Conservation (phyloP, 2,329 filamentous ascomycete genomes). For the Alternaria novae-zelandiae region DNA sequence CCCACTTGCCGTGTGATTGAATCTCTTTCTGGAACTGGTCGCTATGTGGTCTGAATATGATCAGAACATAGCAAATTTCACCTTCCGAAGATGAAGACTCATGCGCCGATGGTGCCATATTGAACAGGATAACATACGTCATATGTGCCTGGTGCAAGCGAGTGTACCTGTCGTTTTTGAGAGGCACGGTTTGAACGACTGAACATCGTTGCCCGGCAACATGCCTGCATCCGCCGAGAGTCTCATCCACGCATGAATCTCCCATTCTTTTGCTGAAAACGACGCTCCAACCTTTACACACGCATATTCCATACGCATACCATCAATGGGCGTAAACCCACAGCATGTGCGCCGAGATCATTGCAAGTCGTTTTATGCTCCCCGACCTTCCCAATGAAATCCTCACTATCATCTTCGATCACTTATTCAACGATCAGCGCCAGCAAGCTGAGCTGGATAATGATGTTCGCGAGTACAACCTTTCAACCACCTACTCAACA, state of each 20-base stretch:
- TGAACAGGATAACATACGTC: too few relatives aligned
- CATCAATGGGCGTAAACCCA: rapidly evolving
- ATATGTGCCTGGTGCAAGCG: too few relatives aligned
- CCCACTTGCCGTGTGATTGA: background rate
- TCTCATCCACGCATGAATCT: background rate
- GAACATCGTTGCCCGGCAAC: background rate
- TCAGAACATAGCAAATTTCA: background rate
- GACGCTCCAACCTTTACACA: rapidly evolving
- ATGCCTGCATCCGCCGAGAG: background rate
- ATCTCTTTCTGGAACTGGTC: background rate
- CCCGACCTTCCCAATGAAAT: background rate
- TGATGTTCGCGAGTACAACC: background rate
- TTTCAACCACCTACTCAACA: background rate
- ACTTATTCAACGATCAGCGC: background rate
- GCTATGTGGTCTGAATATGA: background rate
- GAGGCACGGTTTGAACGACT: too few relatives aligned
- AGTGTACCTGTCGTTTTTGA: background rate
- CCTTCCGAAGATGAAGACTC: background rate
- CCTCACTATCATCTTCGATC: background rate
- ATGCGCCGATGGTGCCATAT: too few relatives aligned
- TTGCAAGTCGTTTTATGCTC: background rate
- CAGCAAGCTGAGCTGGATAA: background rate
- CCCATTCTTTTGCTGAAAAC: background rate
- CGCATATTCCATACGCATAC: background rate
- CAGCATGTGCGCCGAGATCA: background rate